A percentile compares a stretch with the other conserved stretches of the same genome.
These are phyloP conservation scores for Microascus cirrosus DNA, from an alignment of 2,329 filamentous ascomycete genomes.

Conservation along the genomic window DNA sequence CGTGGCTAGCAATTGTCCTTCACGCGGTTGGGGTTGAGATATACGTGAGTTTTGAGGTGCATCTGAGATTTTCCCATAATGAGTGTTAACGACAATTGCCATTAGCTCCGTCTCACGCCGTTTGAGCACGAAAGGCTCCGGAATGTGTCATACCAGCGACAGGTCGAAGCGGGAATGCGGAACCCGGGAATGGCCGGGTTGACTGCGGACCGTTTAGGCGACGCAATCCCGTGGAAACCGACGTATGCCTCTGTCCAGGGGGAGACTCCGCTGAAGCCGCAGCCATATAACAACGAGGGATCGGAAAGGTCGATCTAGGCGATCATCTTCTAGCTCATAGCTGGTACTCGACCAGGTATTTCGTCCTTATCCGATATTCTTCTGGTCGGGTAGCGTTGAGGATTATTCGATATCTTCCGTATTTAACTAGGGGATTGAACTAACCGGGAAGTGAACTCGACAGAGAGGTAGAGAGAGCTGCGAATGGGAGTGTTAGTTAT, in stretches of 20 bases:
- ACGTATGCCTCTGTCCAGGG: neutral
- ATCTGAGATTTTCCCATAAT: neutral
- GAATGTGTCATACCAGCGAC: constrained; percentile 41
- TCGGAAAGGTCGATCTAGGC: neutral
- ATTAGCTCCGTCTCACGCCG: constrained; percentile 39
- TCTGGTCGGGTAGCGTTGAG: too few species aligned
- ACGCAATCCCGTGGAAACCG: constrained; percentile 11
- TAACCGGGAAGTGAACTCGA: too few species aligned
- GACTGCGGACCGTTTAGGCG: constrained; percentile 27
- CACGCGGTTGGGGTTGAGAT: constrained; percentile 38
- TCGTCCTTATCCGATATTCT: too few species aligned
- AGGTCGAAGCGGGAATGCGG: constrained; percentile 39
- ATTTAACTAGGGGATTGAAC: too few species aligned
- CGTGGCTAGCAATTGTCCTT: constrained; percentile 40
- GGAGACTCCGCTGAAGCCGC: neutral
- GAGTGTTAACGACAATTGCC: neutral
- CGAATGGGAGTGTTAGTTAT: too few species aligned
- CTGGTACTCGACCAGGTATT: too few species aligned
- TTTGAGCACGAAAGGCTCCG: constrained; percentile 40
- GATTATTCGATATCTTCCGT: too few species aligned
- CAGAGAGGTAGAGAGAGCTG: too few species aligned
- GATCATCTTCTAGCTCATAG: neutral
- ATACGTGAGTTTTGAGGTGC: constrained; percentile 23
- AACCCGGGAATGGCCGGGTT: constrained; percentile 35
- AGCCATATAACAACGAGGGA: neutral